Percentiles rank a stretch among this genome's conserved stretches.
Evolutionary conservation across 257 asterid species (phyloP).

Genomic region (Solanum arcanum): DNA sequence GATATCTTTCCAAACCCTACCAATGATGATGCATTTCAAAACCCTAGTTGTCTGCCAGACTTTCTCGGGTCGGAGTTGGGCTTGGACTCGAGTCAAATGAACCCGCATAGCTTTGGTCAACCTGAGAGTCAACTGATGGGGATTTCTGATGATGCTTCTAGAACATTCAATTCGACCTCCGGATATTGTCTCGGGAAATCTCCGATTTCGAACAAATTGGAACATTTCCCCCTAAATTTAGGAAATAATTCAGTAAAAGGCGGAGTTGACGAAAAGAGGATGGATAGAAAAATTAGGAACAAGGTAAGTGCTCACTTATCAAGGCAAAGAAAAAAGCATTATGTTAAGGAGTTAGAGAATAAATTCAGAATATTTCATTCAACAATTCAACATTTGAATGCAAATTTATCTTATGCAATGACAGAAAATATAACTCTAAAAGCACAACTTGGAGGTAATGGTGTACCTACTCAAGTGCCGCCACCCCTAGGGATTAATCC

Average conservation of each 20-base stretch:
- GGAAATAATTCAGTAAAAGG: slow-evolving; percentile 20
- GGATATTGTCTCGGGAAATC: not conserved
- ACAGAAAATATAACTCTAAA: too few relatives aligned
- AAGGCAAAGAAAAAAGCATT: too few relatives aligned
- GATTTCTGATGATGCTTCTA: not conserved
- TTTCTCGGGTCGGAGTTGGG: not conserved
- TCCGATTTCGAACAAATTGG: slow-evolving; percentile 34
- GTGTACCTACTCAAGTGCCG: too few relatives aligned
- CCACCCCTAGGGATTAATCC: too few relatives aligned
- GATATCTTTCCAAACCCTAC: slow-evolving; percentile 26
- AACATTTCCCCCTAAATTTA: slow-evolving; percentile 39
- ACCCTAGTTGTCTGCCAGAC: not conserved
- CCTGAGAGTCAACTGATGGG: not conserved
- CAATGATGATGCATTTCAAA: not conserved
- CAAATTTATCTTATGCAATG: too few relatives aligned
- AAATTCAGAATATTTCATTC: too few relatives aligned
- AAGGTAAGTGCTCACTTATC: too few relatives aligned
- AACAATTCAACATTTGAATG: too few relatives aligned
- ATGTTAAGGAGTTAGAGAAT: too few relatives aligned
- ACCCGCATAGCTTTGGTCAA: not conserved
- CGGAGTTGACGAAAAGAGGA: slow-evolving; percentile 12
- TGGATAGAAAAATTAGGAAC: too few relatives aligned
- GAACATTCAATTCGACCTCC: not conserved
- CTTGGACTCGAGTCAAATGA: not conserved
- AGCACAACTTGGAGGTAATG: too few relatives aligned